Base-by-base conservation (phyloP, 805 yeast species). In the Ogataea sp. region DNA sequence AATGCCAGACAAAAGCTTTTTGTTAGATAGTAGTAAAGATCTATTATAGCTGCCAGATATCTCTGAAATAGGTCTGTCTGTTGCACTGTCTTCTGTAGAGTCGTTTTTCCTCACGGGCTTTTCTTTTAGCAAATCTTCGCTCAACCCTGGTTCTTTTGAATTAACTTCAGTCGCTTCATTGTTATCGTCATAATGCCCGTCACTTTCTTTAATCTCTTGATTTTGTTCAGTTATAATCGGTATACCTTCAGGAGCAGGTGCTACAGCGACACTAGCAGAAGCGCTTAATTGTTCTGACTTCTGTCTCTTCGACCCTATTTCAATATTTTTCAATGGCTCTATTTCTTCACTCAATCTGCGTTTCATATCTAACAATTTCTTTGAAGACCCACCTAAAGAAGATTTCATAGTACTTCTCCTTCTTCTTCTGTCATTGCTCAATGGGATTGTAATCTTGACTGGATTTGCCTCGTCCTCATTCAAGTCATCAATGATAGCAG, bases 101-200 rank as follows among this genome's bases (percentile, higher is more conserved):
- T n/a, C n/a, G n/a, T n/a, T n/a, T n/a, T n/a, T n/a, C n/a, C n/a
- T n/a, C n/a, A n/a, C n/a, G n/a, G n/a, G n/a, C 24, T 39, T 43
- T 13, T 34, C 34, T n/a, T 35, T 46, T 10, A 17, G 34, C 17
- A 18, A 11, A 26, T 26, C 39, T 11, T 9, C 29, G 44, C 15
- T n/a, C 7, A 6, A 11, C 6, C 14, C 30, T 27, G 7, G 30
- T 10, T 14, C 30, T 6, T 27, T 14, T 27, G 7, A 9, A 11
- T 27, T 27, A 27, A 11, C 20, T 29, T 29, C 32, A 29, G 7
- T 13, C 7, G 30, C 26, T 23, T 23, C 29, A 26, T 26, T 26
- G 13, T 9, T n/a, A 26, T 29, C 18, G 10, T 29, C 16, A 15
- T 29, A 11, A 15, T 15, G 18, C n/a, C n/a, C n/a, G n/a, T n/a